A percentile compares a stretch with the other conserved stretches of the same genome.
phyloP scores from a whole-genome alignment of 2,329 filamentous ascomycete species.

The Colletotrichum lentis region DNA sequence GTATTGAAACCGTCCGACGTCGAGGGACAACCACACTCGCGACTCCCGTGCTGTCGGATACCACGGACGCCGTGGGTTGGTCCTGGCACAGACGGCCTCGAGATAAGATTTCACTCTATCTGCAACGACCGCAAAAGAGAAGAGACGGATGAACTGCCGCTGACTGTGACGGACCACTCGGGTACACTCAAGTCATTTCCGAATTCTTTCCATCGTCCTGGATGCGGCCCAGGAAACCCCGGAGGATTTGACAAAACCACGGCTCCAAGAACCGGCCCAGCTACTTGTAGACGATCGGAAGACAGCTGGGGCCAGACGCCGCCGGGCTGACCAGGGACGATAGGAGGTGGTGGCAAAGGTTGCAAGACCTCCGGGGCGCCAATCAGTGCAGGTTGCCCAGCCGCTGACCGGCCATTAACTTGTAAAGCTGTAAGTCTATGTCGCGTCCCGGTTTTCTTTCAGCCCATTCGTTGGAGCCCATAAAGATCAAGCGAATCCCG shows the following conservation, averaged over 20 bases:
- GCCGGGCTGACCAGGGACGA: neutral
- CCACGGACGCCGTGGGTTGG: neutral
- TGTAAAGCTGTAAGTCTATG: neutral
- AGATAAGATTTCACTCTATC: neutral
- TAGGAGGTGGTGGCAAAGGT: neutral
- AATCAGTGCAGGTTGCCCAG: conserved; percentile 2
- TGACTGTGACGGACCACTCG: neutral
- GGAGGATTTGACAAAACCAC: neutral
- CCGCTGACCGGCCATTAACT: neutral
- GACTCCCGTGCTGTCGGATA: neutral
- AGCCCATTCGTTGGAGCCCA: too few relatives aligned
- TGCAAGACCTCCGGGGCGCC: conserved; percentile 8
- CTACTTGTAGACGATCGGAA: neutral
- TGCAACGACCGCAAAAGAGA: neutral
- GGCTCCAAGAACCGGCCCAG: neutral
- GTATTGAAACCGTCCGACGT: conserved; percentile 8
- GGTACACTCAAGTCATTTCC: neutral
- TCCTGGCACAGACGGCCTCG: neutral
- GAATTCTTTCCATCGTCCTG: neutral
- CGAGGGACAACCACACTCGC: neutral
- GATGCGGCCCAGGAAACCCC: neutral
- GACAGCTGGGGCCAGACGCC: neutral
- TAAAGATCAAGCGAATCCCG: too few relatives aligned
- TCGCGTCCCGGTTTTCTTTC: neutral
- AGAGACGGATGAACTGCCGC: neutral